A percentile compares a stretch with the other conserved stretches of the same genome.
These are phyloP conservation scores for Galerina sulciceps DNA, from an alignment of 768 basidiomycete species.

Conservation along the genomic window DNA sequence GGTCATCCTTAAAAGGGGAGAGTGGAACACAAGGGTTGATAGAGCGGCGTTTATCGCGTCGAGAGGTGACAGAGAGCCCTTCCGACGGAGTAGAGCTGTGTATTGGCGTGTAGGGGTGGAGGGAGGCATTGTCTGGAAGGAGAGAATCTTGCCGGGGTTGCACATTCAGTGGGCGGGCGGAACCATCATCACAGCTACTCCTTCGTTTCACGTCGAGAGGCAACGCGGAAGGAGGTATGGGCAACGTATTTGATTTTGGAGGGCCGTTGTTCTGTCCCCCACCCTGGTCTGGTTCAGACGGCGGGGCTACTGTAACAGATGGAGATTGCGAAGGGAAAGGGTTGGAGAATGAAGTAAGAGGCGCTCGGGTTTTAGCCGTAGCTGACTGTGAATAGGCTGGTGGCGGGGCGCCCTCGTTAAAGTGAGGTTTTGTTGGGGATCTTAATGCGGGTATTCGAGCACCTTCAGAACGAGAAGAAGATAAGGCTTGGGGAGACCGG, in stretches of 20 bases:
- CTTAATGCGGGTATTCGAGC: constrained; percentile 28
- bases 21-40: constrained; percentile 50
- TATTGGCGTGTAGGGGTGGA: constrained; percentile 14
- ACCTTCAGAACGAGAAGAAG: constrained; percentile 18
- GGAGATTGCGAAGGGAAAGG: constrained; percentile 12
- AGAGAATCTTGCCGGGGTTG: constrained; percentile 34
- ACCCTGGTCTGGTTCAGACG: neutral
- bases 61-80: constrained; percentile 40
- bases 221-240: constrained; percentile 32
- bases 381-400: constrained; percentile 18
- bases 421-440: constrained; percentile 35
- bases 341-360: neutral
- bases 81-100: constrained; percentile 21
- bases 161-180: constrained; percentile 42
- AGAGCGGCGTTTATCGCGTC: constrained; percentile 49
- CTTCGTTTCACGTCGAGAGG: constrained; percentile 32
- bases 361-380: neutral
- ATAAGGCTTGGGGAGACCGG: constrained; percentile 10
- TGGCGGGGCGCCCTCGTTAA: constrained; percentile 32
- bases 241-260: constrained; percentile 45
- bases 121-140: constrained; percentile 9
- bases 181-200: constrained; percentile 50
- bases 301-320: constrained; percentile 13
- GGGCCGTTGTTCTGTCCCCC: constrained; percentile 20
- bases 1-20: constrained; percentile 35